phyloP scores from a whole-genome alignment of 805 yeast species.

The Starmerella sirachaensis region DNA sequence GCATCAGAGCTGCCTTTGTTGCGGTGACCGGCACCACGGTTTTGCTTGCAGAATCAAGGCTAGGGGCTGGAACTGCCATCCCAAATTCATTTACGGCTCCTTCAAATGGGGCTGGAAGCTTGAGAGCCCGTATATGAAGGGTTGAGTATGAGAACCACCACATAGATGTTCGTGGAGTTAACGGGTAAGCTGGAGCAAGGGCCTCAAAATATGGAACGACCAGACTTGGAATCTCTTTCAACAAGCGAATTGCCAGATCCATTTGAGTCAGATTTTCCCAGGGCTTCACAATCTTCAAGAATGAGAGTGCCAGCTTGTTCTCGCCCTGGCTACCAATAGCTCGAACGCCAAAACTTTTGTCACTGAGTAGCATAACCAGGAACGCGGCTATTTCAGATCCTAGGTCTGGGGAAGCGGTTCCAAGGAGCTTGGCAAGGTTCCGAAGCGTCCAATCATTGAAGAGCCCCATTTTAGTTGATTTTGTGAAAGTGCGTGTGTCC shows the following conservation, averaged over 20 bases:
- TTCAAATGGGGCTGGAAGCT: constrained; percentile 15
- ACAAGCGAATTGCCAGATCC: constrained; percentile 39
- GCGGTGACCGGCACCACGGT: constrained; percentile 51
- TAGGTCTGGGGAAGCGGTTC: constrained; percentile 24
- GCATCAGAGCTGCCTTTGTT: constrained; percentile 44
- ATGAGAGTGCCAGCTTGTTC: constrained; percentile 54
- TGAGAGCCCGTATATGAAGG: constrained; percentile 47
- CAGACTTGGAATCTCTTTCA: constrained; percentile 52
- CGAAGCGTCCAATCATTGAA: constrained; percentile 65
- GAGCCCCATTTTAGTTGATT: constrained; percentile 58
- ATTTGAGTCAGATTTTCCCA: constrained; percentile 64
- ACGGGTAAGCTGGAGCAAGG: constrained; percentile 29
- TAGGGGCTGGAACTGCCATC: background rate
- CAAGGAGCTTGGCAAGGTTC: constrained; percentile 43
- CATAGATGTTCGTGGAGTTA: constrained; percentile 68
- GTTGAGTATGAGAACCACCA: constrained; percentile 73
- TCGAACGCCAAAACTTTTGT: constrained; percentile 28
- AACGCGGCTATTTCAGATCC: constrained; percentile 35
- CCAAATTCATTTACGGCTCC: background rate
- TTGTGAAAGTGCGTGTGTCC: constrained; percentile 47
- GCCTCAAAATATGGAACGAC: constrained; percentile 47
- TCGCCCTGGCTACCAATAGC: constrained; percentile 34
- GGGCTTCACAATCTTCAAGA: constrained; percentile 59
- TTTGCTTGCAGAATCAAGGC: constrained; percentile 19
- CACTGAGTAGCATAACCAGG: constrained; percentile 39